Evolutionary conservation across 352 stramenopile genomes (phyloP).

Genomic region (Phytophthora pistaciae): DNA sequence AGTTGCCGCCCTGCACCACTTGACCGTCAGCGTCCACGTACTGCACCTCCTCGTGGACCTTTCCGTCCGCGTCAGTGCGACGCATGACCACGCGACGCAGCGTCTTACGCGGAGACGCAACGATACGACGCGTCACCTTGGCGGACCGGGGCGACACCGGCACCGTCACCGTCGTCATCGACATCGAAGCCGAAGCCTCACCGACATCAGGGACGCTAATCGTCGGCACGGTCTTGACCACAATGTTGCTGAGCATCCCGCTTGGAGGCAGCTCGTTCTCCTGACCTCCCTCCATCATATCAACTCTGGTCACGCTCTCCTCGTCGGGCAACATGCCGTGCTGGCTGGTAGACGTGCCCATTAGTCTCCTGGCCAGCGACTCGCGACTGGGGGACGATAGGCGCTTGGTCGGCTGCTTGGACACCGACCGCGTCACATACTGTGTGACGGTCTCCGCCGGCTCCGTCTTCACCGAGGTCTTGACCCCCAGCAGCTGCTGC

Average conservation of each 20-base stretch:
- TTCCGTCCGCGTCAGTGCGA: slow-evolving; percentile 22
- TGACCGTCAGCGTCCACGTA: slow-evolving; percentile 31
- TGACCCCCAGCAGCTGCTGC: not conserved
- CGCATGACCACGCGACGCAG: slow-evolving; percentile 35
- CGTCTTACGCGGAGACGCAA: slow-evolving; percentile 29
- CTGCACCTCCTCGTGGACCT: slow-evolving; percentile 26
- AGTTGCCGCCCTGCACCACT: slow-evolving; percentile 13
- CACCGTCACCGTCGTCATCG: not conserved
- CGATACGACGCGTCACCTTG: slow-evolving; percentile 28
- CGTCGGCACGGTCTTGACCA: slow-evolving; percentile 31
- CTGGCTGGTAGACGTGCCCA: slow-evolving; percentile 9
- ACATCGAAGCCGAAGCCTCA: not conserved
- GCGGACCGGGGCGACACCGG: slow-evolving; percentile 27
- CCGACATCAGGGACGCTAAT: not conserved
- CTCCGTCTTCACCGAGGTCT: not conserved
- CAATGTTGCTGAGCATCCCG: slow-evolving; percentile 23
- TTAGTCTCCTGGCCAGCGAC: slow-evolving; percentile 28
- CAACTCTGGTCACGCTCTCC: slow-evolving; percentile 7
- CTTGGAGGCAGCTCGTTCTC: slow-evolving; percentile 9
- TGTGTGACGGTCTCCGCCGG: not conserved
- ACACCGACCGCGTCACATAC: slow-evolving; percentile 7
- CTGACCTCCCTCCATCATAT: slow-evolving; percentile 8
- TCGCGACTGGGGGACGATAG: slow-evolving; percentile 44
- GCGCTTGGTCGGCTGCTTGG: slow-evolving; percentile 42
- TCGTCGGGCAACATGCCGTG: slow-evolving; percentile 27